Conservation (phyloP, 2,329 filamentous ascomycete genomes). For the Alternaria viburni region DNA sequence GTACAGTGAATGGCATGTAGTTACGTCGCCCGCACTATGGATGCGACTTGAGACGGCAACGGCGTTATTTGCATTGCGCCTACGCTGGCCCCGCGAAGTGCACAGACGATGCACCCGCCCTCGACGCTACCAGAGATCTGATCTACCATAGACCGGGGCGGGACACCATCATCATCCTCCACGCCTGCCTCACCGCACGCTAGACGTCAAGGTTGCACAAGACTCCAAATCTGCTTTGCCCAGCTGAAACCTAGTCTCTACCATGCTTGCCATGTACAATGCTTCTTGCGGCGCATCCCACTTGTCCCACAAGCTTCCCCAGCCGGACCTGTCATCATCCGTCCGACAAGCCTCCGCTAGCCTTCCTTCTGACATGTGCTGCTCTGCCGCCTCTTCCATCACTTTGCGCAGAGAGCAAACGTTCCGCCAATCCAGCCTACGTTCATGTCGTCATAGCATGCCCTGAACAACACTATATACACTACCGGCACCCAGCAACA, state of each 20-base stretch:
- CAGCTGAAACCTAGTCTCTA: background rate
- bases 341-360: constrained; percentile 17
- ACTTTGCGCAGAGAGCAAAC: background rate
- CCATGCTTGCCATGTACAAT: background rate
- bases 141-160: constrained; percentile 11
- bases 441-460: background rate
- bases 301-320: background rate
- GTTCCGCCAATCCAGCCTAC: constrained; percentile 13
- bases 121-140: constrained; percentile 17
- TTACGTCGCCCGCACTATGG: constrained; percentile 10
- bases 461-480: background rate
- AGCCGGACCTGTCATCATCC: background rate
- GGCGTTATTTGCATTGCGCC: constrained; percentile 26
- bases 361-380: constrained; percentile 7
- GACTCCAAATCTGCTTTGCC: background rate
- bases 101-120: constrained; percentile 23
- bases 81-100: constrained; percentile 22
- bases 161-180: background rate
- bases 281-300: background rate
- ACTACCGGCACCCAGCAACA: background rate
- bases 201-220: constrained; percentile 3
- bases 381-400: background rate
- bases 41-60: constrained; percentile 18
- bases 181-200: constrained; percentile 1
- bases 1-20: constrained; percentile 10